Conservation (phyloP, 768 basidiomycete species). For the Tremella fuciformis region DNA sequence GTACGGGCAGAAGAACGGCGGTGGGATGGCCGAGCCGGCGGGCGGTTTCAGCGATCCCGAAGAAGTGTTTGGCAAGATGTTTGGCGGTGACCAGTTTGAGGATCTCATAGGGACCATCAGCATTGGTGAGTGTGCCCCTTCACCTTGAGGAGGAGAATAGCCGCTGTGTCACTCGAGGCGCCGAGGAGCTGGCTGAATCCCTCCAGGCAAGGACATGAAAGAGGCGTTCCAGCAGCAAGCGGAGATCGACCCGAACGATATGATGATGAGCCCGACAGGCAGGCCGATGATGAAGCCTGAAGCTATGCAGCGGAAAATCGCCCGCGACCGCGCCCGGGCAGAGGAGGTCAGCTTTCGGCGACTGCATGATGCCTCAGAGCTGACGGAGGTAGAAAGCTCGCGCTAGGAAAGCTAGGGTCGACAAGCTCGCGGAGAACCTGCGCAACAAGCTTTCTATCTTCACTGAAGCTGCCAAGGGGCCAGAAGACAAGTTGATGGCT, state of each 20-base stretch:
- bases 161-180: neutral
- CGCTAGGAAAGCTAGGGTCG: slow-evolving; percentile 45
- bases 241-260: slow-evolving; percentile 27
- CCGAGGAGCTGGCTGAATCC: neutral
- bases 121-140: slow-evolving; percentile 50
- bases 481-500: slow-evolving; percentile 43
- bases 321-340: slow-evolving; percentile 31
- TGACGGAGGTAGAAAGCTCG: slow-evolving; percentile 30
- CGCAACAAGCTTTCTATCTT: slow-evolving; percentile 49
- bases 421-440: slow-evolving; percentile 48
- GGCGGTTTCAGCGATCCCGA: slow-evolving; percentile 52
- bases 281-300: slow-evolving; percentile 46
- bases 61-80: slow-evolving; percentile 52
- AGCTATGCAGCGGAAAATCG: slow-evolving; percentile 39
- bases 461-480: slow-evolving; percentile 46
- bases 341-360: slow-evolving; percentile 26
- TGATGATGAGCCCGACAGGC: slow-evolving; percentile 40
- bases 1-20: slow-evolving; percentile 51
- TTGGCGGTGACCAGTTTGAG: slow-evolving; percentile 49
- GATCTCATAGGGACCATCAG: slow-evolving; percentile 49
- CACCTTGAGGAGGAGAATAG: neutral
- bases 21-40: slow-evolving; percentile 47
- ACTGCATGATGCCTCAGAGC: neutral
- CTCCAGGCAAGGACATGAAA: slow-evolving; percentile 49
- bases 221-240: slow-evolving; percentile 51